Evolutionary conservation across 1,139 yeast species (phyloP).

Genomic region (Suhomyces coccinellae): DNA sequence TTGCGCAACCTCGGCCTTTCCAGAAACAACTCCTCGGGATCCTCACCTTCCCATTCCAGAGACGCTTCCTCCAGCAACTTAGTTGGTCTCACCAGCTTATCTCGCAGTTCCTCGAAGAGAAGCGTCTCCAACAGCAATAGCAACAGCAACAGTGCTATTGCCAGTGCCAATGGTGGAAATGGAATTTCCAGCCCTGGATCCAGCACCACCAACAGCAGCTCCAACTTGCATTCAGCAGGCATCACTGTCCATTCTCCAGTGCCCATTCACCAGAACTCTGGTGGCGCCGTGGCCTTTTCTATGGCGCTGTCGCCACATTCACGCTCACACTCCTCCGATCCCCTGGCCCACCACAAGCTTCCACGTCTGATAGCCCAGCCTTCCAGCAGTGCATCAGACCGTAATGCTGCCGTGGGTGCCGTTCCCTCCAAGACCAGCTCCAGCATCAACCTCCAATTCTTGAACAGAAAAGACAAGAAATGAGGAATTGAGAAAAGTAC

Average conservation of each 20-base stretch:
- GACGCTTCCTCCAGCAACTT: conserved; percentile 30
- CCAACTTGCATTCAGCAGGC: neutral
- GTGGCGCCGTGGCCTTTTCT: conserved; percentile 10
- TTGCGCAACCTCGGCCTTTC: conserved; percentile 18
- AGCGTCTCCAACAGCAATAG: conserved; percentile 8
- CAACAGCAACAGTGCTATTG: conserved; percentile 2
- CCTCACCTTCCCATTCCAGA: conserved; percentile 34
- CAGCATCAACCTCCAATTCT: conserved; percentile 18
- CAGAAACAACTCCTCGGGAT: conserved; percentile 20
- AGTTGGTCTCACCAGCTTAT: conserved; percentile 13
- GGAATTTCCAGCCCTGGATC: no score
- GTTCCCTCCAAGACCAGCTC: conserved; percentile 17
- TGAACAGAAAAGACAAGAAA: conserved; percentile 17
- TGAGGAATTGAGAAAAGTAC: neutral
- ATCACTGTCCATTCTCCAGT: conserved; percentile 4
- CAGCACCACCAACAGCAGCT: conserved; percentile 6
- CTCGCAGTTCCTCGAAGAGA: conserved; percentile 16
- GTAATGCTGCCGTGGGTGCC: conserved; percentile 26
- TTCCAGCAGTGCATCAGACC: conserved; percentile 36
- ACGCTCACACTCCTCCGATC: neutral
- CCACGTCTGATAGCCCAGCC: conserved; percentile 20
- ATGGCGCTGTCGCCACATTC: conserved; percentile 13
- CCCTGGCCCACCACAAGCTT: neutral
- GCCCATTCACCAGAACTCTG: neutral
- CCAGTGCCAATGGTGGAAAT: neutral